Base-by-base conservation (phyloP, 2,329 filamentous ascomycete species). In the Aspergillus ruber region DNA sequence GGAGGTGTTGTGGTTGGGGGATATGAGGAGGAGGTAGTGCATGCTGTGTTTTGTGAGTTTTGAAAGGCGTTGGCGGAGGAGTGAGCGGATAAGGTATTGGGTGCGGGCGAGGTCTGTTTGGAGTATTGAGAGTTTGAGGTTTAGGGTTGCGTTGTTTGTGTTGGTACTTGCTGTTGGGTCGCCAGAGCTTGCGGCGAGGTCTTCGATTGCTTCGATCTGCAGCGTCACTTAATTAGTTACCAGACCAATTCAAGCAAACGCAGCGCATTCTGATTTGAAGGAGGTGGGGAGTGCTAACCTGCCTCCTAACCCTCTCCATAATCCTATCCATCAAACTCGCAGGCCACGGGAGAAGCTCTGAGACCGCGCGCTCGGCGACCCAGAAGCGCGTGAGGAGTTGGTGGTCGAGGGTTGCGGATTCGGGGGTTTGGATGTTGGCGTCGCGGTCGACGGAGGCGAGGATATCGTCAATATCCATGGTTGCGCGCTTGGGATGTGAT, bases 71-170 rank as follows among this genome's bases (percentile, higher is more conserved):
- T 87, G 84, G 45, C 94, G 80, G 47, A 98, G 70, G 55, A 91
- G 85, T 55, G 86, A 86, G 51, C 93, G 80, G 15, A 97, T 80
- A 18, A 98, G 77, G 63, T 90, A 98, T 72, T 95, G 95, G 71
- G 88, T 94, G 41, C 93, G 79, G 67, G 96, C 90, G 46, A 98
- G 80, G 72, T 98, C 93, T 6, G 94, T 97, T 74, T 98, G 93
- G 46, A 96, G 84, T 52, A 98, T 86, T 43, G 96, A 95, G 62
- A 97, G 83, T 51, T 83, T 83, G 67, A 98, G 95, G 66, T 95
- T 97, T 54, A 88, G 85, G 68, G 87, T 90, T 42, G 90, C 86
- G 61, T 95, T 90, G 82, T 90, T 86, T 62, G 87, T 84, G 52
- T 86, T 86, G 10, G 86, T 91, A 77, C 90, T 80, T 50, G 49